Evolutionary conservation across 129 eudicot species (phyloP).

Genomic region (Calendula officinalis): DNA sequence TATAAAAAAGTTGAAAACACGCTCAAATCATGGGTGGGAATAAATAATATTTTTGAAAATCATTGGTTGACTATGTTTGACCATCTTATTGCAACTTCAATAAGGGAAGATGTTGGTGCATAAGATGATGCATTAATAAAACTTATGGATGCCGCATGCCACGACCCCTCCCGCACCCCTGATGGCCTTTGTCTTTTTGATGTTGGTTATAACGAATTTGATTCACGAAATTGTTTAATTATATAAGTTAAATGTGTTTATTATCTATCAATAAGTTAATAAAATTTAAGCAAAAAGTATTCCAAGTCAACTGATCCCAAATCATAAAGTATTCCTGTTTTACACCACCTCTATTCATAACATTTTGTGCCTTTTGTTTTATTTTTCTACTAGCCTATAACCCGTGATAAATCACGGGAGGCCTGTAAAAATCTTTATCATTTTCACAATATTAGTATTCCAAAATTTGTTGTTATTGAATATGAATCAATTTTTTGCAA

Average conservation of each 20-base stretch:
- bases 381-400: no score
- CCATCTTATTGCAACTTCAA: constrained; percentile 87
- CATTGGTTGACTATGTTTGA: constrained; percentile 9
- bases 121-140: constrained; percentile 77
- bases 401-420: no score
- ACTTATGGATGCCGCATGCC: constrained; percentile 95
- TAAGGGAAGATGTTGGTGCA: constrained; percentile 96
- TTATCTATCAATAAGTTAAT: neutral
- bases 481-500: no score
- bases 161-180: constrained; percentile 99
- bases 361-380: no score
- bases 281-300: no score
- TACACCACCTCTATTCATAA: no score
- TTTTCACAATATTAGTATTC: no score
- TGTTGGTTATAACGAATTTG: constrained; percentile 79
- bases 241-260: constrained; percentile 26
- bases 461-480: no score
- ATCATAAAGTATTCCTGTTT: no score
- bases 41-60: constrained; percentile 2
- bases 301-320: no score
- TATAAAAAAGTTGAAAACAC: neutral
- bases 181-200: constrained; percentile 95
- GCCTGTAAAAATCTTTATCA: no score
- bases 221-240: constrained; percentile 52
- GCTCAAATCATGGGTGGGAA: neutral